These are phyloP conservation scores for Fusarium haematococcum DNA, from an alignment of 2,329 filamentous ascomycete genomes.

Conservation along the genomic window DNA sequence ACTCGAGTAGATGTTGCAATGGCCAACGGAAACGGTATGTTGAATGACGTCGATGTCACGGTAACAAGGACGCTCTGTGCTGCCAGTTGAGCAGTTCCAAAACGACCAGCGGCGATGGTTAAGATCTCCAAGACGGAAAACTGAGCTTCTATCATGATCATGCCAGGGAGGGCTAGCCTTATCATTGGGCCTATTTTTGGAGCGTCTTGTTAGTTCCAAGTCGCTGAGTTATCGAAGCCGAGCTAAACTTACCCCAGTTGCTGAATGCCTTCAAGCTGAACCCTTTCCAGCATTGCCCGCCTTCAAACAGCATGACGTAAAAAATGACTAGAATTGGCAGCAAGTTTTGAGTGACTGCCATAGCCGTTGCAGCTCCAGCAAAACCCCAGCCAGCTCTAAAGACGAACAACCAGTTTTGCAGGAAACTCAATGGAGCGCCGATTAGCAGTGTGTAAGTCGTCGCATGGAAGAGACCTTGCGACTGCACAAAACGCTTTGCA, in stretches of 20 bases:
- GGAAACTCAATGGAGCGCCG: conserved; percentile 78
- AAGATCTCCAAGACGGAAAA: conserved; percentile 91
- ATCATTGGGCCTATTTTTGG: conserved; percentile 72
- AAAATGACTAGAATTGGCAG: conserved; percentile 78
- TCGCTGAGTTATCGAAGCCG: not conserved
- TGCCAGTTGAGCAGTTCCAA: conserved; percentile 81
- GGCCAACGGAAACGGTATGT: conserved; percentile 90
- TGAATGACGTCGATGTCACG: conserved; percentile 81
- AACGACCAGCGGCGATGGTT: conserved; percentile 80
- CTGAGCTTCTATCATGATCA: conserved; percentile 92
- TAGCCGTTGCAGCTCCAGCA: conserved; percentile 81
- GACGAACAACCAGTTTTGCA: conserved; percentile 81
- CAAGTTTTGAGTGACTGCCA: conserved; percentile 79
- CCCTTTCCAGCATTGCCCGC: conserved; percentile 83
- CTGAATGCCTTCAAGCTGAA: conserved; percentile 74
- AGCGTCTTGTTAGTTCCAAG: not conserved
- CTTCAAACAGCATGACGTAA: conserved; percentile 78
- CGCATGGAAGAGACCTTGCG: conserved; percentile 81
- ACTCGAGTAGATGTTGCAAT: conserved; percentile 88
- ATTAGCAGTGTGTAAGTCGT: conserved; percentile 80
- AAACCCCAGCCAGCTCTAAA: conserved; percentile 76
- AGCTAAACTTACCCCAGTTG: conserved; percentile 68
- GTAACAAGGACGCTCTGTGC: conserved; percentile 87
- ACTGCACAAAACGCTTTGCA: conserved; percentile 82
- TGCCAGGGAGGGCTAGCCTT: conserved; percentile 83